Conservation (phyloP, 345 rosid species). For the Adansonia digitata region DNA sequence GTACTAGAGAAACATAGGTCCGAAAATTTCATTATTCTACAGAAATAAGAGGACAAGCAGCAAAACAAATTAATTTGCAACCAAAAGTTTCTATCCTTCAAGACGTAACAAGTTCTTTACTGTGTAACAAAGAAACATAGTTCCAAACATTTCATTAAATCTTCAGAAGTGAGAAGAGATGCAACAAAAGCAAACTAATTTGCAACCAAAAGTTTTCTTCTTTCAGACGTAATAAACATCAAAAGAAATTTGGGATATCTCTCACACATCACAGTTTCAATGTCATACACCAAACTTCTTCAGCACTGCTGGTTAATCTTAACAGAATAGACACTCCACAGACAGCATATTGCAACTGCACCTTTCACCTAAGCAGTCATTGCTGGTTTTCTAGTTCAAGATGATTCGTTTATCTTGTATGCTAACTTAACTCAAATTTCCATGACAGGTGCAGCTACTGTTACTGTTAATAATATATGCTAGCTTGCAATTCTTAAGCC, state of each 20-base stretch:
- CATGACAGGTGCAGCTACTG: background rate
- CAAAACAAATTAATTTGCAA: background rate
- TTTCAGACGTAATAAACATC: background rate
- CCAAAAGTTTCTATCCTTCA: background rate
- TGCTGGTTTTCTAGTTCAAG: slow-evolving; percentile 5
- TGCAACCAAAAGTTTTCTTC: background rate
- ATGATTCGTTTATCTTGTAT: background rate
- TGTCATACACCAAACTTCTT: background rate
- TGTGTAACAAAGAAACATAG: slow-evolving; percentile 53
- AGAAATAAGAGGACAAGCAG: background rate
- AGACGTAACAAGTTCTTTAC: slow-evolving; percentile 58
- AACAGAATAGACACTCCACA: background rate
- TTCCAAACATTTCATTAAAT: background rate
- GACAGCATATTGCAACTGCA: background rate
- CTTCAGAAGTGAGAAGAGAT: background rate
- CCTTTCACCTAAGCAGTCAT: background rate
- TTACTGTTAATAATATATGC: background rate
- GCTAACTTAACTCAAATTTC: background rate
- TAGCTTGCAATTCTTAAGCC: background rate
- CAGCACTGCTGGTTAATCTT: background rate
- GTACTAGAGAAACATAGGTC: slow-evolving; percentile 46
- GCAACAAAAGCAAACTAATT: background rate
- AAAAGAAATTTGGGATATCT: background rate
- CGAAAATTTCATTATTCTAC: slow-evolving; percentile 2
- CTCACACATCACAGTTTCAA: background rate